Base-by-base conservation (phyloP, 1,139 yeast species). In the Geotrichum klebahnii region DNA sequence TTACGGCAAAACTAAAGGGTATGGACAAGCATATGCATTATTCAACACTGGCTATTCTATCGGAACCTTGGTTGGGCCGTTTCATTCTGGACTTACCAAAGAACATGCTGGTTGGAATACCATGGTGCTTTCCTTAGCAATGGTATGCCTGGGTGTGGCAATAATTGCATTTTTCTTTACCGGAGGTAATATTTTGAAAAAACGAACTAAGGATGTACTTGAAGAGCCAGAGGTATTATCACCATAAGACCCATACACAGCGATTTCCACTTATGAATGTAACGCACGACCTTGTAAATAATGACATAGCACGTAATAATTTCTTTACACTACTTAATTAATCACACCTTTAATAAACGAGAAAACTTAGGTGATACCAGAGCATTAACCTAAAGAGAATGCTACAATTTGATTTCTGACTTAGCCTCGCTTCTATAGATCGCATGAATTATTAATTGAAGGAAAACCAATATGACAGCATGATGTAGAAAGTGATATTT, bases 1-100 rank as follows among this genome's bases (percentile, higher is more conserved):
- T 8, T 60, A 63, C 37, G 71, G 71, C 5, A 49, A 53, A 10
- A 64, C 65, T 4, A 61, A 61, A 37, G 70, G 69, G 4, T 60
- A 57, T 36, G 71, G 68, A 4, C 68, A 67, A 45, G 68, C 64
- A 0, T 67, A 64, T 47, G 70, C 67, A 2, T 52, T 65, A 20
- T 65, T 64, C 55, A 67, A 67, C 41, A 60, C 66, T 16, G 67
- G 65, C 3, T 67, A 57, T 45, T 59, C 70, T 1, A 44, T 66
- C 2, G 71, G 71, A 1, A 54, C 62, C 5, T 52, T 67, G 28
- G 52, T 66, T 43, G 71, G 70, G 2, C 71, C 71, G 5, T 59
- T 66, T 17, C 62, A 60, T 34, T 59, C 67, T 10, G 70, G 68
- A 3, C 59, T 59, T 1, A 57, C 59, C n/a, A 54, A 53, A 40